These are phyloP conservation scores for Schrenkiella parvula DNA, from an alignment of 345 rosid genomes.

Conservation along the genomic window DNA sequence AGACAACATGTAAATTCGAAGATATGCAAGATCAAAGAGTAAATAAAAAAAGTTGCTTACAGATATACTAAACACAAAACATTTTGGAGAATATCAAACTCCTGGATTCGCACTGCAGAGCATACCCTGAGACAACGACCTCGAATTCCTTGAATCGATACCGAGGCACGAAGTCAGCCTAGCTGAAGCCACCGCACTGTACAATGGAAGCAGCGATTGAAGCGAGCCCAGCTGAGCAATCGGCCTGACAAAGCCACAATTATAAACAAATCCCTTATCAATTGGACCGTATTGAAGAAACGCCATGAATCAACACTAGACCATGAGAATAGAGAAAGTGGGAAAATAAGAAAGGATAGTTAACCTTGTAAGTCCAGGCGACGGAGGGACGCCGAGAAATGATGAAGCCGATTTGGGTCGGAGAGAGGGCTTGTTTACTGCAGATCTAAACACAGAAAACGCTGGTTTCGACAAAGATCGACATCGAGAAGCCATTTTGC, in stretches of 20 bases:
- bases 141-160: slow-evolving; percentile 61
- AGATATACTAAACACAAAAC: slow-evolving; percentile 51
- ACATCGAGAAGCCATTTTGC: slow-evolving; percentile 68
- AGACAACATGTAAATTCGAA: background rate
- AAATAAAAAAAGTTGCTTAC: slow-evolving; percentile 52
- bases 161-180: slow-evolving; percentile 89
- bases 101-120: slow-evolving; percentile 93
- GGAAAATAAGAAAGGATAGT: background rate
- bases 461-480: slow-evolving; percentile 65
- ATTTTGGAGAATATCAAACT: slow-evolving; percentile 68
- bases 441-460: slow-evolving; percentile 47
- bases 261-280: background rate
- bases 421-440: slow-evolving; percentile 47
- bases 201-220: slow-evolving; percentile 80
- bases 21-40: slow-evolving; percentile 19
- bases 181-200: slow-evolving; percentile 80
- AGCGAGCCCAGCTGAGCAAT: slow-evolving; percentile 59
- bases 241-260: slow-evolving; percentile 45
- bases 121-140: slow-evolving; percentile 99
- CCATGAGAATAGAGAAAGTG: background rate
- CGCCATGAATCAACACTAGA: slow-evolving; percentile 2
- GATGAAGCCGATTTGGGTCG: slow-evolving; percentile 43
- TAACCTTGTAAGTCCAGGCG: slow-evolving; percentile 50
- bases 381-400: slow-evolving; percentile 38
- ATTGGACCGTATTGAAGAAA: background rate